phyloP scores from a whole-genome alignment of 768 basidiomycete species.

The Boletellus ananas region DNA sequence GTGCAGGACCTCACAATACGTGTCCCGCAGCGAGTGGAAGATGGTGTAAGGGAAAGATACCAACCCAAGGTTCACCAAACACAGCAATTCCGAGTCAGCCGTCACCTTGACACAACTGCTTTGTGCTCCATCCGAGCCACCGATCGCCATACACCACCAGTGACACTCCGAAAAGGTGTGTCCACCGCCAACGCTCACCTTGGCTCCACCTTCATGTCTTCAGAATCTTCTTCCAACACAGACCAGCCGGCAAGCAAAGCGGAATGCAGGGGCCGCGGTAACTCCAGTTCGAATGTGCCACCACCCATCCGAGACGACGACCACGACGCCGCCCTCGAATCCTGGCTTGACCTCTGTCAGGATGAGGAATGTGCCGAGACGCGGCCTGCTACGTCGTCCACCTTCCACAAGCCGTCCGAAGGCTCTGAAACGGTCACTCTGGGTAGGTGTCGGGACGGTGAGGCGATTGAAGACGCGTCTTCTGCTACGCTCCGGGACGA shows the following conservation, averaged over 20 bases:
- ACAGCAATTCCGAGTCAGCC: constrained; percentile 8
- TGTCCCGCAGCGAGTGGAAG: neutral
- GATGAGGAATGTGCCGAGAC: neutral
- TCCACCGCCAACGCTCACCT: neutral
- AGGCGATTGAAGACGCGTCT: constrained; percentile 8
- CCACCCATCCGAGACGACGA: neutral
- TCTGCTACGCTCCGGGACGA: constrained; percentile 10
- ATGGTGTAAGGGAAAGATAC: neutral
- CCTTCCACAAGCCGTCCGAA: constrained; percentile 3
- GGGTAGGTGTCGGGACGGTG: neutral
- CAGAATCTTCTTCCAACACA: neutral
- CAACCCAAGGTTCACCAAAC: neutral
- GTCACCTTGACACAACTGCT: constrained; percentile 5
- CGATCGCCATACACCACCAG: neutral
- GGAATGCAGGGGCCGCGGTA: too few species aligned
- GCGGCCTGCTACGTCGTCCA: constrained; percentile 1
- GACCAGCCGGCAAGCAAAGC: neutral
- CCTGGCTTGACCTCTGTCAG: neutral
- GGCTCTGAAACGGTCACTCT: constrained; percentile 1
- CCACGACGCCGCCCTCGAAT: neutral
- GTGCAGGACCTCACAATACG: neutral
- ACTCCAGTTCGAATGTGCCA: neutral
- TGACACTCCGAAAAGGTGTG: neutral
- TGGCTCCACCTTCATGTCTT: constrained; percentile 8
- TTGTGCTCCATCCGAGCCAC: constrained; percentile 19